A percentile compares a stretch with the other conserved stretches of the same genome.
phyloP scores from a whole-genome alignment of 1,284 basidiomycete species.

The Peniophora sp. region DNA sequence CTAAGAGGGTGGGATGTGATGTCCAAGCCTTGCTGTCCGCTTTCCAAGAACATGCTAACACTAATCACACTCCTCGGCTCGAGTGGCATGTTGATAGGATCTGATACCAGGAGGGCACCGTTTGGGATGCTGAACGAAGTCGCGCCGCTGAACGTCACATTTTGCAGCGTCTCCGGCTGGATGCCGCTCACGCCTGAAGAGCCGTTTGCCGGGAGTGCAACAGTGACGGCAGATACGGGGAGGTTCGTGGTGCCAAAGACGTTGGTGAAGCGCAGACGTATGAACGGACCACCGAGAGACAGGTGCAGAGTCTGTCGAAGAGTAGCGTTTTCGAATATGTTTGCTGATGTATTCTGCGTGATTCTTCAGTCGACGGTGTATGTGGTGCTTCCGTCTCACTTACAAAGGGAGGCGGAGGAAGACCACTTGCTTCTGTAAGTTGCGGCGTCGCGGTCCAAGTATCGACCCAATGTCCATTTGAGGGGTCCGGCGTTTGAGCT shows the following conservation, averaged over 20 bases:
- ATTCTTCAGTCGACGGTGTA: background rate
- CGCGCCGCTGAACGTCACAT: conserved; percentile 36
- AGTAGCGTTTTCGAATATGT: conserved; percentile 38
- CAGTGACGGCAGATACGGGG: conserved; percentile 33
- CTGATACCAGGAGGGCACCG: conserved; percentile 36
- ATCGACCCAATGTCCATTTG: conserved; percentile 29
- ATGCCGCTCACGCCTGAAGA: conserved; percentile 29
- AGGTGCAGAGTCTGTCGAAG: conserved; percentile 41
- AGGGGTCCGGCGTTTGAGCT: background rate
- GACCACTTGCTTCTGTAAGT: conserved; percentile 33
- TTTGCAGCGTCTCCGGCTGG: conserved; percentile 24
- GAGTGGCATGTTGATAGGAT: conserved; percentile 32
- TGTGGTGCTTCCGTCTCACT: conserved; percentile 4
- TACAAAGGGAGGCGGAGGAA: conserved; percentile 33
- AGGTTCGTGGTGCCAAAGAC: conserved; percentile 35
- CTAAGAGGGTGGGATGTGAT: conserved; percentile 45
- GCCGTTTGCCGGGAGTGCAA: conserved; percentile 31
- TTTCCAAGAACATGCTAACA: conserved; percentile 30
- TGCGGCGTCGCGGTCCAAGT: conserved; percentile 41
- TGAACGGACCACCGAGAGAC: conserved; percentile 27
- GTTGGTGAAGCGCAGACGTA: conserved; percentile 42
- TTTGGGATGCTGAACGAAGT: conserved; percentile 32
- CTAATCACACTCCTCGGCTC: conserved; percentile 29
- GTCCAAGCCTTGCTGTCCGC: conserved; percentile 30
- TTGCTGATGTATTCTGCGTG: conserved; percentile 18